phyloP scores from a whole-genome alignment of 345 rosid species.

The Salix exigua region DNA sequence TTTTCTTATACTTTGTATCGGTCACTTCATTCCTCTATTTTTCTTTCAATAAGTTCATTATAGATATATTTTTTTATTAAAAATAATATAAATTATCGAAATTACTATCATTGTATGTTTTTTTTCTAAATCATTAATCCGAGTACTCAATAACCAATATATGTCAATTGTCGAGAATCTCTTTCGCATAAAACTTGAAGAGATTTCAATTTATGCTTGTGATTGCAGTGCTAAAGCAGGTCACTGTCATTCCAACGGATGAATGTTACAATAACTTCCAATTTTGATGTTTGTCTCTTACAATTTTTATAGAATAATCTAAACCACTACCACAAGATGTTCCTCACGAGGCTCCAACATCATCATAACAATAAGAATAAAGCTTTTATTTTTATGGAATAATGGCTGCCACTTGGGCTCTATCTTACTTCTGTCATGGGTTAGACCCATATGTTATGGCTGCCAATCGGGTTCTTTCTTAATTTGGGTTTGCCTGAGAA shows the following conservation, averaged over 20 bases:
- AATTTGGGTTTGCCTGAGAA: neutral
- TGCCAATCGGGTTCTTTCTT: neutral
- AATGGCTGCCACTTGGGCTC: neutral
- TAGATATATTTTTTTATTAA: no score
- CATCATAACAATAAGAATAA: neutral
- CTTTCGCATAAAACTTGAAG: neutral
- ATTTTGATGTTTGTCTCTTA: neutral
- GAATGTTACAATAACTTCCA: neutral
- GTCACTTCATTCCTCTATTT: neutral
- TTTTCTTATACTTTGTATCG: no score
- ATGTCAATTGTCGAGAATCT: neutral
- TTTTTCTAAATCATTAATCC: no score
- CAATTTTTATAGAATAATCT: neutral
- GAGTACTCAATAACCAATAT: no score
- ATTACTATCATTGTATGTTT: no score
- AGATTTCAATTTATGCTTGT: neutral
- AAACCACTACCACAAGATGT: neutral
- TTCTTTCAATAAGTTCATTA: no score
- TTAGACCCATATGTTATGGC: neutral
- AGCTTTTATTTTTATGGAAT: neutral
- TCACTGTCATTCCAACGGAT: neutral
- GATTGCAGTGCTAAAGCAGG: neutral
- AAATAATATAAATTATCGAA: no score
- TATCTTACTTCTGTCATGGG: neutral
- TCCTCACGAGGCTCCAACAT: neutral